Evolutionary conservation across 1,284 basidiomycete species (phyloP), one percentile per base, ranked within the genome.

Genomic region (Pascua sp.): DNA sequence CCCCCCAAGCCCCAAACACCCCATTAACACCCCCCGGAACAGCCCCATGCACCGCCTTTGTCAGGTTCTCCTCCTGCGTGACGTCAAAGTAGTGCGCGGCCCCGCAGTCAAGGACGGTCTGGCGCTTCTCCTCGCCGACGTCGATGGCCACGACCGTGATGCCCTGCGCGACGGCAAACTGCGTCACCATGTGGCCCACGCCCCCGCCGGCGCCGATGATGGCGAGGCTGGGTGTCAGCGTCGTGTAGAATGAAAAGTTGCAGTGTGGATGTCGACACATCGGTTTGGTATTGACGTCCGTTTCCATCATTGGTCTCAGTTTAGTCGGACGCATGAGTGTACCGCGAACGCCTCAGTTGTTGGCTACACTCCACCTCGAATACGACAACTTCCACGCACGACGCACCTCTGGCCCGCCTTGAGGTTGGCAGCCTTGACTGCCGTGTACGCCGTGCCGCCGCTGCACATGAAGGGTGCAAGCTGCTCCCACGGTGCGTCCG

Each of bases 141-240:
- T 62, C 60, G 43, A 62, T 45, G 17, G 51, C 60, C 39, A 62
- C 56, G 43, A 59, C 55, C 42, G 49, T 51, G 53, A 54, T 47
- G 15, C 60, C 60, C 44, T 46, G 18, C 5, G 60, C 60, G 48
- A 56, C 51, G 51, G 48, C 53, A 55, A 62, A 62, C 57, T 62
- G 60, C 16, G 54, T 52, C 8, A 62, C 55, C 60, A 62, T 62
- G 57, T 62, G 60, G 16, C 60, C 59, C 4, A 62, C 60, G 37
- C 60, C 60, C n/a, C 60, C 60, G 12, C 57, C 60, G 5, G 54
- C 56, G 15, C 60, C 60, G 8, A 59, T 52, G 24, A 58, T 57
- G 8, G 42, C 45, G 46, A 62, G 41, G 13, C 4, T n/a, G n/a
- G n/a, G n/a, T n/a, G n/a, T n/a, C n/a, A n/a, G n/a, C n/a, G n/a